Evolutionary conservation across 2,329 filamentous ascomycete genomes (phyloP).

Genomic region (Cryphonectria carpinicola): DNA sequence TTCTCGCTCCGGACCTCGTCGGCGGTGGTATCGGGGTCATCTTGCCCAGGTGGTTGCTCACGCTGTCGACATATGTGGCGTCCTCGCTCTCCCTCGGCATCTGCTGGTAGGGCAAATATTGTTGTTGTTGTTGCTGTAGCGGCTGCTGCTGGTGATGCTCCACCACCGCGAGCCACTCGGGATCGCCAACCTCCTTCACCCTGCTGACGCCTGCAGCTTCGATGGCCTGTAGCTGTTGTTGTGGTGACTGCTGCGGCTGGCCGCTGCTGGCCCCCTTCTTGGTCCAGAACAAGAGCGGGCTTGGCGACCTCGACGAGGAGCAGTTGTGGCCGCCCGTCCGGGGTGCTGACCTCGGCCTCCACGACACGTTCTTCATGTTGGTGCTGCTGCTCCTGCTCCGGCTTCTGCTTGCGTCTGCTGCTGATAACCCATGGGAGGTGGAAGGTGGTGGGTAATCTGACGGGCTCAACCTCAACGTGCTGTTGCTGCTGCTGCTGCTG

Average conservation of each 20-base stretch:
- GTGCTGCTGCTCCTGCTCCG: neutral
- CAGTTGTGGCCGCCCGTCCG: neutral
- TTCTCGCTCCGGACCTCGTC: conserved; percentile 11
- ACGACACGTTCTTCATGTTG: conserved; percentile 13
- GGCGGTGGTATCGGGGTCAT: conserved; percentile 13
- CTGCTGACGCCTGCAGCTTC: neutral
- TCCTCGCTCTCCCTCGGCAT: conserved; percentile 20
- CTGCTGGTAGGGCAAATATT: neutral
- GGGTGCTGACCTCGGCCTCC: conserved; percentile 29
- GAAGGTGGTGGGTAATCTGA: neutral
- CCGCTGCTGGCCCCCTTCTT: conserved; percentile 14
- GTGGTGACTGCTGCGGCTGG: neutral
- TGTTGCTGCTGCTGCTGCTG: neutral
- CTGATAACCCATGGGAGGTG: neutral
- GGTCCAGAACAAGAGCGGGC: conserved; percentile 21
- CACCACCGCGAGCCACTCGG: conserved; percentile 9
- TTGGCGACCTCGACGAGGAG: conserved; percentile 15
- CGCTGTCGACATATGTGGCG: conserved; percentile 13
- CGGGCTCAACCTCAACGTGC: neutral
- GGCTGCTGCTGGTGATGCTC: neutral
- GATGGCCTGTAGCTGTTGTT: conserved; percentile 10
- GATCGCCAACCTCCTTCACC: neutral
- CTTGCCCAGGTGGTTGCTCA: conserved; percentile 23
- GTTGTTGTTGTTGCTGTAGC: too few relatives aligned
- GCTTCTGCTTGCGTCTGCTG: neutral